phyloP scores from a whole-genome alignment of 805 yeast species.

The Starmerella potacharoeniae region DNA sequence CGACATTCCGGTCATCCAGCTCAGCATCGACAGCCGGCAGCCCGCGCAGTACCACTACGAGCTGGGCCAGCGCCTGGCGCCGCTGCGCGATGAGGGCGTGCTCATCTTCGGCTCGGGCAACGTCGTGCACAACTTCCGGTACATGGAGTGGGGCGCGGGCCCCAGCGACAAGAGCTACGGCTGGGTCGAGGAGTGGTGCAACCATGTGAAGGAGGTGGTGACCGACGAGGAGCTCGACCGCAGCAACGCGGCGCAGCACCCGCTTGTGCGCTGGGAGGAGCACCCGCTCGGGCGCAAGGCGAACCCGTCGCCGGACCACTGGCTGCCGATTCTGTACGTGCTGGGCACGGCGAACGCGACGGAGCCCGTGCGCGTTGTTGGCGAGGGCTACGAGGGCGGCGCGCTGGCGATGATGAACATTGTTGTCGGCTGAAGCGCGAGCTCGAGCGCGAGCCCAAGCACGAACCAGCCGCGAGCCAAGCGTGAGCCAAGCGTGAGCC shows the following conservation, averaged over 20 bases:
- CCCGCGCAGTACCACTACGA: constrained; percentile 30
- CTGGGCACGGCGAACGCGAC: constrained; percentile 17
- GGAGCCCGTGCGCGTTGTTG: constrained; percentile 12
- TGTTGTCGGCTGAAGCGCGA: constrained; percentile 6
- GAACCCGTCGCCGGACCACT: constrained; percentile 66
- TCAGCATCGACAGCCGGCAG: constrained; percentile 33
- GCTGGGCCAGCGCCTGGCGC: constrained; percentile 43
- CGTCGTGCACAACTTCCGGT: constrained; percentile 50
- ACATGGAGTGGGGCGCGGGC: constrained; percentile 14
- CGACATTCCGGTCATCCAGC: constrained; percentile 31
- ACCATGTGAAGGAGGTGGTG: constrained; percentile 25
- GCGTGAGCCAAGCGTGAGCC: too few relatives aligned
- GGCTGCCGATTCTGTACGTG: constrained; percentile 25
- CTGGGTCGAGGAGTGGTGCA: constrained; percentile 31
- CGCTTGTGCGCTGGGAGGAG: constrained; percentile 19
- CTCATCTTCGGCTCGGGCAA: constrained; percentile 54
- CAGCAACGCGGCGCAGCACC: constrained; percentile 25
- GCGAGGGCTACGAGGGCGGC: constrained; percentile 10
- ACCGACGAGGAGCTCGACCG: constrained; percentile 10
- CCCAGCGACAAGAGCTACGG: constrained; percentile 2
- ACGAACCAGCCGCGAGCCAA: too few relatives aligned
- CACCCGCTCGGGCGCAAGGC: constrained; percentile 30
- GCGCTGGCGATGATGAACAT: constrained; percentile 12
- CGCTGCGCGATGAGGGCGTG: constrained; percentile 42
- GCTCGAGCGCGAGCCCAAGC: too few relatives aligned